These are phyloP conservation scores for Wickerhamiella siamensis DNA, from an alignment of 805 yeast species.

Conservation along the genomic window DNA sequence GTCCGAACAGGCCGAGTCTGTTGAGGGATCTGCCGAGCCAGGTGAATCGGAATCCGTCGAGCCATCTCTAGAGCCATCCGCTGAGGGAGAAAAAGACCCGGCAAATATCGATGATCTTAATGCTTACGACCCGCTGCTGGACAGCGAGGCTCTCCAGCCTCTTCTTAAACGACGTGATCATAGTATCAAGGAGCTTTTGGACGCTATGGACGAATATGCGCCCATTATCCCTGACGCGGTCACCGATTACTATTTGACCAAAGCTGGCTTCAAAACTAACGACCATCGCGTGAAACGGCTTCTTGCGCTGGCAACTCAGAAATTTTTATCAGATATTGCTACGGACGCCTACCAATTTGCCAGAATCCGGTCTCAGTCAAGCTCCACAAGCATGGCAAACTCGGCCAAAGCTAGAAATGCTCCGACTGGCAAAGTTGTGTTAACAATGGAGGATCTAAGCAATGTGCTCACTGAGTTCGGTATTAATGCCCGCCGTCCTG, in stretches of 20 bases:
- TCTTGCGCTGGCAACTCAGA: slow-evolving; percentile 89
- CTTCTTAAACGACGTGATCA: slow-evolving; percentile 19
- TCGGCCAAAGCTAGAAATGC: slow-evolving; percentile 14
- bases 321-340: slow-evolving; percentile 85
- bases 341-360: slow-evolving; percentile 94
- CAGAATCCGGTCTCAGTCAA: slow-evolving; percentile 76
- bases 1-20: not conserved
- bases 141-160: slow-evolving; percentile 15
- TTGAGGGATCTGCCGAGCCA: not conserved
- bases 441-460: slow-evolving; percentile 86
- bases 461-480: slow-evolving; percentile 91
- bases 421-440: slow-evolving; percentile 50
- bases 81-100: slow-evolving; percentile 1
- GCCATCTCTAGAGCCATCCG: not conserved
- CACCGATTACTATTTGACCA: slow-evolving; percentile 76
- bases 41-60: not conserved
- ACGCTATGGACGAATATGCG: slow-evolving; percentile 83
- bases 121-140: slow-evolving; percentile 14
- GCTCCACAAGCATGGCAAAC: slow-evolving; percentile 54
- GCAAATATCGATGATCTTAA: slow-evolving; percentile 1
- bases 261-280: slow-evolving; percentile 70
- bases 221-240: slow-evolving; percentile 96
- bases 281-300: slow-evolving; percentile 70
- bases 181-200: slow-evolving; percentile 58
- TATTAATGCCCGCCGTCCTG: slow-evolving; percentile 78